These are phyloP conservation scores for Podospora didyma DNA, from an alignment of 495 filamentous ascomycete species.

Conservation along the genomic window DNA sequence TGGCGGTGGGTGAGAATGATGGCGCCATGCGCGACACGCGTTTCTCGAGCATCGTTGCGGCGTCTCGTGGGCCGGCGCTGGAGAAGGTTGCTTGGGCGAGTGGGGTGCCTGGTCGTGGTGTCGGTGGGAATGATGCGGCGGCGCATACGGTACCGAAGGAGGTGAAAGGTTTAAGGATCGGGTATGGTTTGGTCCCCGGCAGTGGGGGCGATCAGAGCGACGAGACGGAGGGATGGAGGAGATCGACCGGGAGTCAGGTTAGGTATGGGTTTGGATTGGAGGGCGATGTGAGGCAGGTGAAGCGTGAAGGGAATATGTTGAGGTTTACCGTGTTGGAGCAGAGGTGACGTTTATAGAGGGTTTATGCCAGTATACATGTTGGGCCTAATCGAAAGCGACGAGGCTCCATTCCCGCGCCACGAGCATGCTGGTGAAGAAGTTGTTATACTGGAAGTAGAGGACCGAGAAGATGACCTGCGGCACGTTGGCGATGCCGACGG, in stretches of 20 bases:
- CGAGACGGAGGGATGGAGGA: constrained; percentile 1
- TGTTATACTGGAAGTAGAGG: constrained; percentile 41
- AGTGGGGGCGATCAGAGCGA: neutral
- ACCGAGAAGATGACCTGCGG: constrained; percentile 42
- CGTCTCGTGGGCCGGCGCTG: constrained; percentile 32
- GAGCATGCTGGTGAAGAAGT: constrained; percentile 34
- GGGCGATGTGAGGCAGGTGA: constrained; percentile 26
- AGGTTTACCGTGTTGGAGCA: neutral
- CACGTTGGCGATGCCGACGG: too few species aligned
- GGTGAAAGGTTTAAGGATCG: constrained; percentile 22
- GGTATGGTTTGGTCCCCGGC: constrained; percentile 24
- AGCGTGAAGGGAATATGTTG: neutral
- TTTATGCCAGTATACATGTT: too few species aligned
- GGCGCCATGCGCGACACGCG: constrained; percentile 28
- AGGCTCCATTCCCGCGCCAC: constrained; percentile 28
- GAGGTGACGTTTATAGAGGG: too few species aligned
- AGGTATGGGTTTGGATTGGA: constrained; percentile 35
- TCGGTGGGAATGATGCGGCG: neutral
- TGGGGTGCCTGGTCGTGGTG: neutral
- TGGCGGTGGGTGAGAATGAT: constrained; percentile 30
- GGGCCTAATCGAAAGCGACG: too few species aligned
- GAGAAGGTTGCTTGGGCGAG: constrained; percentile 24
- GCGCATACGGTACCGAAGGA: constrained; percentile 11
- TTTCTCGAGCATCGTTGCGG: constrained; percentile 35
- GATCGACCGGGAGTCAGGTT: constrained; percentile 9